Evolutionary conservation across 2,329 filamentous ascomycete genomes (phyloP), one percentile per base, ranked within the genome.

Genomic region (Penicillium sp.): DNA sequence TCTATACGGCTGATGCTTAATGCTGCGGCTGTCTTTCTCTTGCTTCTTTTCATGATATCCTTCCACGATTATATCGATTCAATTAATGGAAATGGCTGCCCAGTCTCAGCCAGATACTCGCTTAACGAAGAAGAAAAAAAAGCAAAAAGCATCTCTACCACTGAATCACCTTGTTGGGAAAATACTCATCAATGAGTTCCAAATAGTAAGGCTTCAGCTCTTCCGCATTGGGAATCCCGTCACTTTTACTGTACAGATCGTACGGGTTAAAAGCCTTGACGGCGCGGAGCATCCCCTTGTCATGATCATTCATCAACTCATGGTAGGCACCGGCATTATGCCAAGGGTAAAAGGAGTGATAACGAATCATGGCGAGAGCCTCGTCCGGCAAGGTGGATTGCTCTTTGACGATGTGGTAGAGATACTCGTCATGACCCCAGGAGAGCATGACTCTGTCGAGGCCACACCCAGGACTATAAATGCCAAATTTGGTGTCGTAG

Each of bases 301-400:
- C 88, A 59, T 88, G 82, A 44, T 83, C 79, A 61, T 82, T 76
- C 87, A 94, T 94, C 63, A 94, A 76, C 65, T 86, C 79, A 44
- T 67, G 65, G 67, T 95, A 95, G 5, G 85, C 87, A 37, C 82
- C 82, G 62, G 83, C 81, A 44, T 74, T 78, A 67, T 94, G 88
- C 88, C 87, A 95, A 11, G 88, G 82, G 67, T 95, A 95, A 68
- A 94, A 94, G 4, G 81, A 86, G 68, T 95, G 88, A 67, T 93
- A 94, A 39, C 88, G 74, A 61, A 95, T 92, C 85, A 95, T 94
- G 44, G 87, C 88, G 8, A 95, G 74, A 0, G 83, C 84, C 73
- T 94, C 87, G 31, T 76, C 73, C 0, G 88, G 88, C 29, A 95
- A 73, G 0, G 71, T 82, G 32, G 77, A 82, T 71, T 94, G 87